A percentile compares a stretch with the other conserved stretches of the same genome.
Evolutionary conservation across 2,329 filamentous ascomycete genomes (phyloP).

Genomic region (Calonectria naviculata): DNA sequence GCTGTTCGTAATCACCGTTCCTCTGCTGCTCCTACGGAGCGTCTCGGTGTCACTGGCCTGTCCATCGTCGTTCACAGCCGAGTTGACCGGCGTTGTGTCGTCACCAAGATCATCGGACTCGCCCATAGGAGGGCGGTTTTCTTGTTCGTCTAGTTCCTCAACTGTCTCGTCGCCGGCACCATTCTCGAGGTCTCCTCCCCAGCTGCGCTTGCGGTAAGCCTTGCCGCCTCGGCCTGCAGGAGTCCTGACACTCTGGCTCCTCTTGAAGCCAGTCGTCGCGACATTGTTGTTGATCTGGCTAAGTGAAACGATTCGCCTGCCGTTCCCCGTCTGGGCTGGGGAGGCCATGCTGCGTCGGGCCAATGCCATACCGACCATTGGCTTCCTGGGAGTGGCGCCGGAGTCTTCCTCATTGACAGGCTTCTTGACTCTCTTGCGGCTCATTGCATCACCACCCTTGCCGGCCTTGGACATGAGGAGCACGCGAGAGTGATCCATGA

Average conservation of each 20-base stretch:
- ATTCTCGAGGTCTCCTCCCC: constrained; percentile 66
- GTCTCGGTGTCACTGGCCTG: constrained; percentile 63
- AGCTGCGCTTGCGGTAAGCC: constrained; percentile 74
- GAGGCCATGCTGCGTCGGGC: constrained; percentile 60
- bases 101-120: constrained; percentile 36
- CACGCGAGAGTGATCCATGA: constrained; percentile 94
- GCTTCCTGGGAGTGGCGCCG: constrained; percentile 39
- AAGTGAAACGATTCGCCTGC: constrained; percentile 87
- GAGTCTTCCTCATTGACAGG: constrained; percentile 40
- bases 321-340: constrained; percentile 64
- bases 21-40: constrained; percentile 60
- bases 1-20: constrained; percentile 57
- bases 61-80: no score
- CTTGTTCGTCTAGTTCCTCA: constrained; percentile 61
- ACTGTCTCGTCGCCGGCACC: constrained; percentile 69
- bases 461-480: constrained; percentile 80
- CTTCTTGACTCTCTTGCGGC: constrained; percentile 65
- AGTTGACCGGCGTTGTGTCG: constrained; percentile 37
- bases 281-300: constrained; percentile 88
- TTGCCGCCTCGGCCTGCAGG: constrained; percentile 53
- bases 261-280: constrained; percentile 72
- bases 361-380: constrained; percentile 65
- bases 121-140: constrained; percentile 31
- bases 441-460: constrained; percentile 66
- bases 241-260: constrained; percentile 82